A percentile compares a stretch with the other conserved stretches of the same genome.
Evolutionary conservation across 2,329 filamentous ascomycete species (phyloP).

Genomic region (Ramichloridium luteum): DNA sequence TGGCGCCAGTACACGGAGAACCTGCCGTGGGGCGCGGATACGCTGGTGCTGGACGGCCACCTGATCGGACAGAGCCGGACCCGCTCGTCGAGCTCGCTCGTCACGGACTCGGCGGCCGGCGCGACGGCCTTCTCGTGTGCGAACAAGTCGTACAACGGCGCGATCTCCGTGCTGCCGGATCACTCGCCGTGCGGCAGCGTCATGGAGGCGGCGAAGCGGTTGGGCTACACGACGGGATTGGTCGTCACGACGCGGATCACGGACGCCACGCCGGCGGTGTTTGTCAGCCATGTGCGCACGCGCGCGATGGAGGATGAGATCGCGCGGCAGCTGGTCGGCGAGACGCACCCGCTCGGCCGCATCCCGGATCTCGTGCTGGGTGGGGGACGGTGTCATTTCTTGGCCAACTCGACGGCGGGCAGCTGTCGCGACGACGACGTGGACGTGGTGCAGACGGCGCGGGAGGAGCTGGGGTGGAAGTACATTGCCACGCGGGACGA

Average conservation of each 20-base stretch:
- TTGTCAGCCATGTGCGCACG: conserved; percentile 73
- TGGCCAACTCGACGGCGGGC: conserved; percentile 67
- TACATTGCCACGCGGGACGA: conserved; percentile 61
- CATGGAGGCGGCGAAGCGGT: conserved; percentile 82
- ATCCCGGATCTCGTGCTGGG: conserved; percentile 88
- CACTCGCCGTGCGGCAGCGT: conserved; percentile 80
- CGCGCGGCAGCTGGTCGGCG: conserved; percentile 78
- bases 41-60: conserved; percentile 71
- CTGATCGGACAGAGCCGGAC: conserved; percentile 86
- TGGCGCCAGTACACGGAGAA: conserved; percentile 68
- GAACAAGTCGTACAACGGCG: conserved; percentile 90
- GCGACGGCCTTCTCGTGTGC: conserved; percentile 93
- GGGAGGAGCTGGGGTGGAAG: conserved; percentile 60
- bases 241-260: conserved; percentile 93
- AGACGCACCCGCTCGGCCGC: conserved; percentile 67
- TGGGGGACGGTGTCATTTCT: conserved; percentile 84
- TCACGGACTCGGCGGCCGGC: conserved; percentile 94
- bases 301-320: conserved; percentile 79
- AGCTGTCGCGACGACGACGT: conserved; percentile 70
- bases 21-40: conserved; percentile 56
- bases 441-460: conserved; percentile 63
- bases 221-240: conserved; percentile 82
- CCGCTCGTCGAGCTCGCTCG: conserved; percentile 66
- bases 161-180: conserved; percentile 80
- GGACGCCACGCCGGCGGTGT: conserved; percentile 91